Percentiles rank a stretch among this genome's conserved stretches.
These are phyloP conservation scores for Penicillium nordicum DNA, from an alignment of 2,329 filamentous ascomycete genomes.

Conservation along the genomic window DNA sequence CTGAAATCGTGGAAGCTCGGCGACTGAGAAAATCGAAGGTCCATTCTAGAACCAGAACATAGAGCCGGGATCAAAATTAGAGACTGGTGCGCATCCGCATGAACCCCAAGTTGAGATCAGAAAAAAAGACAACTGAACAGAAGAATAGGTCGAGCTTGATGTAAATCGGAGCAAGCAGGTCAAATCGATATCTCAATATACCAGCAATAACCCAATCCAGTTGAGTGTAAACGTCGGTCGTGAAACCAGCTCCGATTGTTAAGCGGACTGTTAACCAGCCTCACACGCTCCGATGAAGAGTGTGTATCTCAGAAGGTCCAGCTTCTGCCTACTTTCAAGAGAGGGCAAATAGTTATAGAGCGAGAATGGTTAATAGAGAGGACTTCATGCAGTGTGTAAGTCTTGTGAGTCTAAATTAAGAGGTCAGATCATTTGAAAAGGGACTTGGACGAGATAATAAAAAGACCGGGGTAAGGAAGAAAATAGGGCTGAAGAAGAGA, in stretches of 20 bases:
- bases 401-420: constrained; percentile 13
- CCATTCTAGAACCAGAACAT: constrained; percentile 40
- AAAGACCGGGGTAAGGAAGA: background rate
- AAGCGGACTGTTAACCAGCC: constrained; percentile 16
- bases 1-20: constrained; percentile 44
- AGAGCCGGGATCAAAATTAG: constrained; percentile 13
- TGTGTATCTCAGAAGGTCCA: constrained; percentile 16
- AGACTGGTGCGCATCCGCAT: constrained; percentile 4
- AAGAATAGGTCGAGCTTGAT: constrained; percentile 9
- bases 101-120: constrained; percentile 9
- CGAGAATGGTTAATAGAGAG: background rate
- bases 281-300: constrained; percentile 10
- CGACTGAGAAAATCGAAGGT: constrained; percentile 40
- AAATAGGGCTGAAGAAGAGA: constrained; percentile 21
- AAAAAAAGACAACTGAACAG: constrained; percentile 6
- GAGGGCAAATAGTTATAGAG: constrained; percentile 4
- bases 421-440: constrained; percentile 17
- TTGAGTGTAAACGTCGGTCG: constrained; percentile 22
- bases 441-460: background rate
- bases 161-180: constrained; percentile 13
- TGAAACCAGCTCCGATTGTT: constrained; percentile 22
- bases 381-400: constrained; percentile 13
- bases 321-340: constrained; percentile 18
- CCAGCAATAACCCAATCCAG: constrained; percentile 26
- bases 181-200: constrained; percentile 16